phyloP scores from a whole-genome alignment of 495 filamentous ascomycete species.

The Penicillium egyptiacum region DNA sequence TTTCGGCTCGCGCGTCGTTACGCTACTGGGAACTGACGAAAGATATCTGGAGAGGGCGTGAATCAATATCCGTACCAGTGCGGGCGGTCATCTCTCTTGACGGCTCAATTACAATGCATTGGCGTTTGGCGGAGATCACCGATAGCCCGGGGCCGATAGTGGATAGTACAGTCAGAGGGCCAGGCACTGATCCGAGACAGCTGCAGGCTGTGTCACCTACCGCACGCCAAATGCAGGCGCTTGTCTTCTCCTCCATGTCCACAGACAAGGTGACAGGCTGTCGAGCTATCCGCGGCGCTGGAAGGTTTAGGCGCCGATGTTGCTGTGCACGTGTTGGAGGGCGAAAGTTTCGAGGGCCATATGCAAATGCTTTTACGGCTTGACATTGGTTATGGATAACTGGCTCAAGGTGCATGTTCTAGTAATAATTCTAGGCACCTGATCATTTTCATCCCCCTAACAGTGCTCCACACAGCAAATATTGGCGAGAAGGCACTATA shows the following conservation, averaged over 20 bases:
- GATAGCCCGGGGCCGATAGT: not conserved
- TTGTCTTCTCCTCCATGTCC: not conserved
- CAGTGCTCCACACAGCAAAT: not conserved
- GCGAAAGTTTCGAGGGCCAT: not conserved
- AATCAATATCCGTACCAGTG: not conserved
- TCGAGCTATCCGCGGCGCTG: not conserved
- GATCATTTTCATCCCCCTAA: not conserved
- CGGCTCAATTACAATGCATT: slow-evolving; percentile 6
- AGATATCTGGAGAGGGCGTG: not conserved
- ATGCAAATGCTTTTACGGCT: not conserved
- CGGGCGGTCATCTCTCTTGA: not conserved
- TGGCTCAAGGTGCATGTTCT: slow-evolving; percentile 1
- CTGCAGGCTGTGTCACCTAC: not conserved
- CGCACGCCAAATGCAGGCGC: too few relatives aligned
- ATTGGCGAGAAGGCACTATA: not conserved
- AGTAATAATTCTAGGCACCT: not conserved
- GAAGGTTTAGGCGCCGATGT: not conserved
- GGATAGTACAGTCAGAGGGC: not conserved
- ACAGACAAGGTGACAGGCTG: not conserved
- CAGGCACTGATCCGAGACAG: not conserved
- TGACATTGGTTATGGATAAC: slow-evolving; percentile 1
- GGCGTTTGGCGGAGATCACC: slow-evolving; percentile 4
- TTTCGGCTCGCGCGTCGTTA: not conserved
- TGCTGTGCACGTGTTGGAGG: not conserved
- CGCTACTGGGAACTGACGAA: not conserved